These are phyloP conservation scores for Venturia asperata DNA, from an alignment of 2,329 filamentous ascomycete species.

Conservation along the genomic window DNA sequence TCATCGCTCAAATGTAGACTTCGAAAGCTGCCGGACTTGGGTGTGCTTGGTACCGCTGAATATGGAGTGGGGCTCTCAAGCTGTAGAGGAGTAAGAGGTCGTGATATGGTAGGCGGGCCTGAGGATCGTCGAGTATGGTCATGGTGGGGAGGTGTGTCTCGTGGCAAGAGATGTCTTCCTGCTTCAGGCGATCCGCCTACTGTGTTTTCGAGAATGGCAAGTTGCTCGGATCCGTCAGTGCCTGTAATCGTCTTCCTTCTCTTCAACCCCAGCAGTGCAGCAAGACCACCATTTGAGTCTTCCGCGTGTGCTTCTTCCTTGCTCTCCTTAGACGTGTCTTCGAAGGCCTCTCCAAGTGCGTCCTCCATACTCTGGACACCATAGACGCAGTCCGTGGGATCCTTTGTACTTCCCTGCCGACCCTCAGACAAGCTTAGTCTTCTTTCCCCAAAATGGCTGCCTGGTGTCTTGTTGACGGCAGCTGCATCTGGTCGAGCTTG, in stretches of 20 bases:
- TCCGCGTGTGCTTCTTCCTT: constrained; percentile 26
- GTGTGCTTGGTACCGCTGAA: constrained; percentile 50
- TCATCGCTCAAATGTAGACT: constrained; percentile 54
- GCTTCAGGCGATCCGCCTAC: constrained; percentile 14
- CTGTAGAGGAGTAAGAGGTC: constrained; percentile 42
- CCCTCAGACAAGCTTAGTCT: constrained; percentile 18
- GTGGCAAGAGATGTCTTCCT: constrained; percentile 3
- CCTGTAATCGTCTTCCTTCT: constrained; percentile 27
- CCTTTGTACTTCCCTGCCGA: not conserved
- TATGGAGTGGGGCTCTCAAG: constrained; percentile 40
- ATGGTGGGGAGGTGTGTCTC: not conserved
- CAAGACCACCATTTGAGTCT: constrained; percentile 21
- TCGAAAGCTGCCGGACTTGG: constrained; percentile 52
- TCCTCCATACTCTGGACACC: constrained; percentile 53
- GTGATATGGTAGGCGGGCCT: constrained; percentile 23
- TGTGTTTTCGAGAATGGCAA: constrained; percentile 23
- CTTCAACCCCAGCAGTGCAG: constrained; percentile 21
- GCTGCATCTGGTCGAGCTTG: not conserved
- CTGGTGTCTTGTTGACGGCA: constrained; percentile 37
- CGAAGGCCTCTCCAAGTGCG: constrained; percentile 40
- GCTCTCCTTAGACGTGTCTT: constrained; percentile 25
- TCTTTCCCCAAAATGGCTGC: constrained; percentile 25
- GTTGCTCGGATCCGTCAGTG: constrained; percentile 25
- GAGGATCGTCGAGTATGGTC: constrained; percentile 13
- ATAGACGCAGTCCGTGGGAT: constrained; percentile 42